Evolutionary conservation across 805 yeast genomes (phyloP).

Genomic region (Pichia pseudocactophila): DNA sequence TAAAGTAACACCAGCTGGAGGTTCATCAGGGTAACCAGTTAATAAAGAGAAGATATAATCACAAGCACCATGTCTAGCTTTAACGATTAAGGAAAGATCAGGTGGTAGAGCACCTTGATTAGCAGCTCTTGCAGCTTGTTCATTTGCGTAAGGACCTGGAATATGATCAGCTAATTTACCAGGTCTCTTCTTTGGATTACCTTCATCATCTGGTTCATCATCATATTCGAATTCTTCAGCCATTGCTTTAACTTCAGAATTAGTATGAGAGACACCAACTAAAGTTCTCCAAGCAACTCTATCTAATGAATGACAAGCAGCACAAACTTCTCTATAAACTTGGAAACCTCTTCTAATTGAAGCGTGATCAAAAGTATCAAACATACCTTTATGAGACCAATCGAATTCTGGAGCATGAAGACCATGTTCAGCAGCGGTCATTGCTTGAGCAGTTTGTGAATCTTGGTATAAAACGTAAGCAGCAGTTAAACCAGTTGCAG

Average conservation of each 20-base stretch:
- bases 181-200: slow-evolving; percentile 94
- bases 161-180: slow-evolving; percentile 95
- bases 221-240: slow-evolving; percentile 96
- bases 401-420: slow-evolving; percentile 88
- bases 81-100: slow-evolving; percentile 91
- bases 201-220: slow-evolving; percentile 93
- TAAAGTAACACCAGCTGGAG: slow-evolving; percentile 92
- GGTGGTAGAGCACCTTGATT: slow-evolving; percentile 99
- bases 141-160: slow-evolving; percentile 94
- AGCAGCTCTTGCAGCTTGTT: slow-evolving; percentile 99
- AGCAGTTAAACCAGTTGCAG: slow-evolving; percentile 70
- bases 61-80: slow-evolving; percentile 97
- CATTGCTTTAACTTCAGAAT: slow-evolving; percentile 83
- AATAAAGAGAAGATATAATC: slow-evolving; percentile 91
- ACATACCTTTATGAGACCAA: slow-evolving; percentile 93
- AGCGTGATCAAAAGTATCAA: slow-evolving; percentile 86
- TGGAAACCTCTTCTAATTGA: slow-evolving; percentile 98
- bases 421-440: slow-evolving; percentile 99
- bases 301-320: slow-evolving; percentile 95
- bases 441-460: slow-evolving; percentile 81
- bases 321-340: slow-evolving; percentile 97
- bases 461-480: slow-evolving; percentile 78
- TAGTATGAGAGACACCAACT: slow-evolving; percentile 93
- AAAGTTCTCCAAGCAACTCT: slow-evolving; percentile 97
- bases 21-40: slow-evolving; percentile 98